These are phyloP conservation scores for Candida tibetensis DNA, from an alignment of 805 yeast species.

Conservation along the genomic window DNA sequence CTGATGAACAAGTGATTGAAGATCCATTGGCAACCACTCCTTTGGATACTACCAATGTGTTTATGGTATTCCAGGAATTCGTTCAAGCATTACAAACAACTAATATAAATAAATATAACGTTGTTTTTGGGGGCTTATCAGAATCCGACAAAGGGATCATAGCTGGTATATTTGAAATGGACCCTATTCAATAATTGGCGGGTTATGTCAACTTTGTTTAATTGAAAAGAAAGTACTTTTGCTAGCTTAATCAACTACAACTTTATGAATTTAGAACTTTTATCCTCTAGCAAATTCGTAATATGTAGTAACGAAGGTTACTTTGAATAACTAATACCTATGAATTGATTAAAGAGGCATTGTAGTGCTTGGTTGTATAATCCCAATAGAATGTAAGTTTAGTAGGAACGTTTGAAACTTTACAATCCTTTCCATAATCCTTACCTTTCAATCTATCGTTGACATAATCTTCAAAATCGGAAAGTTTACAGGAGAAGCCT, in stretches of 20 bases:
- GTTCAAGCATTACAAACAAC: slow-evolving; percentile 46
- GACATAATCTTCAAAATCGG: slow-evolving; percentile 27
- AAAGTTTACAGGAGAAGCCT: slow-evolving; percentile 23
- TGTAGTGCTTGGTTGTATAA: slow-evolving; percentile 22
- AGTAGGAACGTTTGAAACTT: slow-evolving; percentile 15
- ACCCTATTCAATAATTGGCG: neutral
- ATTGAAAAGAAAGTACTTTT: no score
- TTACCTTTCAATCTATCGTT: slow-evolving; percentile 24
- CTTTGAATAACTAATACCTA: no score
- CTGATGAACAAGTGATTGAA: slow-evolving; percentile 16
- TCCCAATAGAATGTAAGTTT: slow-evolving; percentile 43
- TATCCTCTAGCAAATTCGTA: no score
- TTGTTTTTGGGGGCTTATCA: slow-evolving; percentile 39
- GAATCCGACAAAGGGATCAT: slow-evolving; percentile 11
- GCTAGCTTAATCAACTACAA: no score
- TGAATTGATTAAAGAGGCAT: slow-evolving; percentile 14
- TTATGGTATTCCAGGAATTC: slow-evolving; percentile 58
- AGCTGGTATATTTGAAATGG: slow-evolving; percentile 1
- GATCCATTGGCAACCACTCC: slow-evolving; percentile 48
- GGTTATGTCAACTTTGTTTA: neutral
- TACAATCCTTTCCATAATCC: slow-evolving; percentile 31
- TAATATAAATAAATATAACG: slow-evolving; percentile 48
- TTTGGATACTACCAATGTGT: slow-evolving; percentile 72
- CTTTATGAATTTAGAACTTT: no score
- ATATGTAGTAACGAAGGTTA: no score